Evolutionary conservation across 305 asterid species (phyloP).

Genomic region (Fraxinus xanthoxyloides): DNA sequence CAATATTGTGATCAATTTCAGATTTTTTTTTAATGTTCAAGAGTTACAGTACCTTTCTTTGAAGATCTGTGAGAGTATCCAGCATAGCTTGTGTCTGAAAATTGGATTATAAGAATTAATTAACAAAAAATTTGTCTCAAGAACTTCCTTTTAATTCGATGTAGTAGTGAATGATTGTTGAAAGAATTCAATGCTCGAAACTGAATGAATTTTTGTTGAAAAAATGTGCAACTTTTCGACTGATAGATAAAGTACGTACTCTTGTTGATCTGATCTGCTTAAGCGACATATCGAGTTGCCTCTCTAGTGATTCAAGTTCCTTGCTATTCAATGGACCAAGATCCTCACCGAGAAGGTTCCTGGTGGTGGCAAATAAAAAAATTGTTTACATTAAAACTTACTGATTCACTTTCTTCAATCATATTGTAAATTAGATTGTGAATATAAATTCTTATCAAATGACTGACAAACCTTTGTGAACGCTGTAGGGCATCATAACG

Average conservation of each 20-base stretch:
- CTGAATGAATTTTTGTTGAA: neutral
- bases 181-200: neutral
- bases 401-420: neutral
- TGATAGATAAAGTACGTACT: conserved; percentile 32
- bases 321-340: conserved; percentile 91
- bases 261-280: conserved; percentile 96
- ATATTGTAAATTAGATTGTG: neutral
- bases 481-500: conserved; percentile 62
- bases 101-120: neutral
- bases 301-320: conserved; percentile 92
- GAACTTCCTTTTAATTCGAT: no score
- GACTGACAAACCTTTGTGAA: conserved; percentile 43
- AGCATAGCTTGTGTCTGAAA: conserved; percentile 85
- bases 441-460: neutral
- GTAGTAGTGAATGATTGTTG: neutral
- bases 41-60: conserved; percentile 52
- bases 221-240: neutral
- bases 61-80: conserved; percentile 85
- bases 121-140: neutral
- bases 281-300: conserved; percentile 88
- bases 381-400: neutral
- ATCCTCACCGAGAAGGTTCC: conserved; percentile 50
- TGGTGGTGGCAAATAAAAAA: neutral
- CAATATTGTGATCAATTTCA: neutral
- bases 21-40: neutral